Percentiles rank a stretch among this genome's conserved stretches.
Evolutionary conservation across 2,329 filamentous ascomycete species (phyloP).

Genomic region (Talaromyces sp.): DNA sequence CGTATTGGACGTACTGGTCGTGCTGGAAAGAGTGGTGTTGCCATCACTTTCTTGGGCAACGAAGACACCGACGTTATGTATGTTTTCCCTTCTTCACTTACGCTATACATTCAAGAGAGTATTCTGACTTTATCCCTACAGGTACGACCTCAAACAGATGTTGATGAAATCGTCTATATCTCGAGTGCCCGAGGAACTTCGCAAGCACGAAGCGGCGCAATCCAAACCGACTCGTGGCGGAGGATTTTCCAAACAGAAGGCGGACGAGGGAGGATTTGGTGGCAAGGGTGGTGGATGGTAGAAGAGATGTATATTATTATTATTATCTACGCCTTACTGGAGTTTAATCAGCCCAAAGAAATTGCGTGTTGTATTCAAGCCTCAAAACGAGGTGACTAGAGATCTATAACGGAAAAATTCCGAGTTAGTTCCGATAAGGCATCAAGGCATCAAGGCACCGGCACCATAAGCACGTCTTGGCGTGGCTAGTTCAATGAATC

Average conservation of each 20-base stretch:
- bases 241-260: constrained; percentile 41
- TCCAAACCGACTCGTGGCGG: constrained; percentile 59
- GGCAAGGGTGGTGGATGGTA: constrained; percentile 34
- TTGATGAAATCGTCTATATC: constrained; percentile 83
- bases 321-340: background rate
- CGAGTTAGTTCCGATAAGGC: background rate
- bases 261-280: constrained; percentile 38
- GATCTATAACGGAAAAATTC: background rate
- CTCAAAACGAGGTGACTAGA: no score
- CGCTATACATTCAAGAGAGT: constrained; percentile 16
- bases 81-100: constrained; percentile 19
- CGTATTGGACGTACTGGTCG: constrained; percentile 94
- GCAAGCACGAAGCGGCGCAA: constrained; percentile 86
- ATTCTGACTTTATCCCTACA: constrained; percentile 18
- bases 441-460: background rate
- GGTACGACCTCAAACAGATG: constrained; percentile 89
- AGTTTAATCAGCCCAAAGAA: background rate
- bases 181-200: constrained; percentile 83
- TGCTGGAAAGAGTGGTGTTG: constrained; percentile 93
- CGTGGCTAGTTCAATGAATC: background rate
- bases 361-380: no score
- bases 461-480: background rate
- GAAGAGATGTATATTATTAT: background rate
- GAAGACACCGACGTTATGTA: constrained; percentile 87
- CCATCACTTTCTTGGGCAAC: constrained; percentile 88